These are phyloP conservation scores for Coccomyxa sp. DNA, from an alignment of 139 green algal species.

Conservation along the genomic window DNA sequence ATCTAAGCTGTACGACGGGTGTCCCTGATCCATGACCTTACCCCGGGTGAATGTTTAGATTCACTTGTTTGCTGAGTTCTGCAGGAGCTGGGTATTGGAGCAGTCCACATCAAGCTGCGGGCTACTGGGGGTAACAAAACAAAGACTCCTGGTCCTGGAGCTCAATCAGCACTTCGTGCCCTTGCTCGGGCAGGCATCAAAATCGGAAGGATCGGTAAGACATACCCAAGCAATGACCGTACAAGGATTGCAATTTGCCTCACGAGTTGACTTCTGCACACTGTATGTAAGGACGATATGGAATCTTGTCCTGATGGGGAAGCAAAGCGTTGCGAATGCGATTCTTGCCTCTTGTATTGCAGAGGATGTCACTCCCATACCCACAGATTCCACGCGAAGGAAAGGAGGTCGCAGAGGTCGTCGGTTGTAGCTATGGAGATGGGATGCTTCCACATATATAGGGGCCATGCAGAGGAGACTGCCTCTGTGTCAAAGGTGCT, in stretches of 20 bases:
- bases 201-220: conserved; percentile 95
- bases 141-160: conserved; percentile 97
- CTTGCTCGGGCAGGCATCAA: conserved; percentile 98
- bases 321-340: no score
- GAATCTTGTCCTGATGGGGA: no score
- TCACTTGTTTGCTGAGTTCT: not conserved
- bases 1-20: no score
- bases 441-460: no score
- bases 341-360: not conserved
- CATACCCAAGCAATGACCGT: no score
- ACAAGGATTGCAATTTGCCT: not conserved
- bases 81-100: conserved; percentile 96
- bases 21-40: no score
- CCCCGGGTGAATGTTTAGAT: no score
- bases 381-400: conserved; percentile 92
- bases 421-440: conserved; percentile 74
- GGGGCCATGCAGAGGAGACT: no score
- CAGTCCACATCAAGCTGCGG: conserved; percentile 98
- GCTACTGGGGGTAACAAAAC: conserved; percentile 99
- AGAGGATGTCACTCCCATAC: conserved; percentile 99
- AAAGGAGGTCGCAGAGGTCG: conserved; percentile 97
- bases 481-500: no score
- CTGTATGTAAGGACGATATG: no score
- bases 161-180: conserved; percentile 95
- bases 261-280: no score